Evolutionary conservation across 805 yeast genomes (phyloP), one percentile per base, ranked within the genome.

Genomic region (Ogataea dorogensis): DNA sequence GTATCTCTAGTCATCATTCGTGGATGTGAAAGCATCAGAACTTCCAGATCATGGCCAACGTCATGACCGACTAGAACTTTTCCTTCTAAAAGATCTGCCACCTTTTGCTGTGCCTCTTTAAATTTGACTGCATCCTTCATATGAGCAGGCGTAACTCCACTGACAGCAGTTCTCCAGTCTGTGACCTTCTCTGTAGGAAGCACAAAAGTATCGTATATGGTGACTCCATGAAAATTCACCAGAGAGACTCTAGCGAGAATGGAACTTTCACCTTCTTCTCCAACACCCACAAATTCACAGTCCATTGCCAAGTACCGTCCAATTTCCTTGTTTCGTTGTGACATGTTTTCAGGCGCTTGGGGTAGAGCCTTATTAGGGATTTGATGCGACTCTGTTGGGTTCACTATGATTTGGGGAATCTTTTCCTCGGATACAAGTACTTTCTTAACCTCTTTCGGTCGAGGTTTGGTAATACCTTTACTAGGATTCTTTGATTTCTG

Each of bases 231-330:
- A 56, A 70, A 86, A 55, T 89, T 87, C 3, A 89, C 96, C 9
- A 89, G 65, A 0, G 96, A 86, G 0, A 88, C 93, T 47, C 97
- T 70, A 0, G 95, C 97, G 11, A 89, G 65, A 1, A 80, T 91
- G 5, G 87, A 78, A 29, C 70, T 76, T 7, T 56, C 41, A 5
- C 94, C 94, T 7, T 78, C 80, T 5, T 73, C 75, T 0, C 96
- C 96, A 2, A 84, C 81, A 8, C 96, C 96, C 2, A 89, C 97
- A 67, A 89, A 88, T 51, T 89, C 98, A 65, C 97, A 88, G 61
- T 89, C 98, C 43, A 89, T 75, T 1, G 96, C 86, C 2, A 88
- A 42, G 48, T 73, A 88, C 50, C 74, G 82, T 1, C 96, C 96
- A 1, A 78, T 65, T 28, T 71, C 70, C 33, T 57, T 62, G 40